Conservation (phyloP, 1,139 yeast species). For the Nakaseomyces delphensis region DNA sequence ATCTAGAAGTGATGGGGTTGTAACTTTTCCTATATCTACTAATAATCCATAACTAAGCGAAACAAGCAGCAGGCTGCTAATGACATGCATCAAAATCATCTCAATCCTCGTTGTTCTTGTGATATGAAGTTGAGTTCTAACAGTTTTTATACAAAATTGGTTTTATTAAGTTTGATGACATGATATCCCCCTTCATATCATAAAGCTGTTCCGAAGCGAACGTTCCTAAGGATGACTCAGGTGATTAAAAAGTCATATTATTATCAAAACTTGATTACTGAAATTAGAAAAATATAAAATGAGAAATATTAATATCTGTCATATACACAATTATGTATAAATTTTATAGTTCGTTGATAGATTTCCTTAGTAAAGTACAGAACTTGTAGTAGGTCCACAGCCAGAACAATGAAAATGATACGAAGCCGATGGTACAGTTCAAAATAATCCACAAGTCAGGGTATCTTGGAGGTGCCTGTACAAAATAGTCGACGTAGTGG, state of each 20-base stretch:
- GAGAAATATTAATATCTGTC: neutral
- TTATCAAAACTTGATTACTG: neutral
- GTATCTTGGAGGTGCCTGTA: slow-evolving; percentile 47
- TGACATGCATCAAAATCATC: no score
- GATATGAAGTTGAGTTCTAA: no score
- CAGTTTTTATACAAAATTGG: no score
- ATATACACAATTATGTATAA: neutral
- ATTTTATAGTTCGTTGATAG: slow-evolving; percentile 19
- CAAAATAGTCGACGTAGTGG: slow-evolving; percentile 46
- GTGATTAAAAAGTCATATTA: neutral
- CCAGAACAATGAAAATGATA: slow-evolving; percentile 68
- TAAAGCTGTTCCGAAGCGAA: neutral
- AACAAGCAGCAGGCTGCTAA: no score
- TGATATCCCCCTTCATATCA: neutral
- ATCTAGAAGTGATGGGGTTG: neutral
- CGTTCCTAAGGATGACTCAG: slow-evolving; percentile 4
- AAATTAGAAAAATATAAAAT: no score
- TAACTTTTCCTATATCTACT: no score
- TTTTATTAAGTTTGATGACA: no score
- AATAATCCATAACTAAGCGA: no score
- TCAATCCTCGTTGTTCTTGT: no score
- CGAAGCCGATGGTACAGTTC: slow-evolving; percentile 66
- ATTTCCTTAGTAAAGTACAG: slow-evolving; percentile 30
- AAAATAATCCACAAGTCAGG: slow-evolving; percentile 85
- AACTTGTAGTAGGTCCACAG: slow-evolving; percentile 60